These are phyloP conservation scores for Yarrowia galli DNA, from an alignment of 1,139 yeast species.

Conservation along the genomic window DNA sequence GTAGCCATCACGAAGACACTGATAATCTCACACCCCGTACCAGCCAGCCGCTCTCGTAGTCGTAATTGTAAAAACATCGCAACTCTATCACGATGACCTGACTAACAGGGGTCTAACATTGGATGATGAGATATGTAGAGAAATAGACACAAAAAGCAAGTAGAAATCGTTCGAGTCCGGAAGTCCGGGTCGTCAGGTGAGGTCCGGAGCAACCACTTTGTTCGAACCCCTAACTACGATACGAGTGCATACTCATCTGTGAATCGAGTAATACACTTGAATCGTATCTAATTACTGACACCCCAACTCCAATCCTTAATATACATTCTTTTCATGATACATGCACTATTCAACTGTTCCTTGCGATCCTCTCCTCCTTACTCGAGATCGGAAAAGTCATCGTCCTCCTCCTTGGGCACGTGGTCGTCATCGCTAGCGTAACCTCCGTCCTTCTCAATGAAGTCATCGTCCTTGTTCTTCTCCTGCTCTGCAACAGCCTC, in stretches of 20 bases:
- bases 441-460: conserved; percentile 41
- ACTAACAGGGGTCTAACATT: background rate
- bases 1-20: too few relatives aligned
- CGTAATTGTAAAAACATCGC: background rate
- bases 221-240: too few relatives aligned
- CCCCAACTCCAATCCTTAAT: background rate
- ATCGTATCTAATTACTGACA: too few relatives aligned
- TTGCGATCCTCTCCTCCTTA: background rate
- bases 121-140: background rate
- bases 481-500: conserved; percentile 88
- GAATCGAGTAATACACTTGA: too few relatives aligned
- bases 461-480: conserved; percentile 50
- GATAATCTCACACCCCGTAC: too few relatives aligned
- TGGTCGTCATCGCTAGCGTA: conserved; percentile 41
- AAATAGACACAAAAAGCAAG: background rate
- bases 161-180: too few relatives aligned
- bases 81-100: conserved; percentile 4
- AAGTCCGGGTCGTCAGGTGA: too few relatives aligned
- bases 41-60: too few relatives aligned
- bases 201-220: too few relatives aligned
- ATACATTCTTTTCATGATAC: conserved; percentile 16
- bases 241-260: too few relatives aligned
- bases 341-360: conserved; percentile 4
- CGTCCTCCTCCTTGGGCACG: conserved; percentile 44
- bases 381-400: conserved; percentile 46